Conservation (phyloP, 164 flowering plant genomes). For the Nymphaea thermarum region DNA sequence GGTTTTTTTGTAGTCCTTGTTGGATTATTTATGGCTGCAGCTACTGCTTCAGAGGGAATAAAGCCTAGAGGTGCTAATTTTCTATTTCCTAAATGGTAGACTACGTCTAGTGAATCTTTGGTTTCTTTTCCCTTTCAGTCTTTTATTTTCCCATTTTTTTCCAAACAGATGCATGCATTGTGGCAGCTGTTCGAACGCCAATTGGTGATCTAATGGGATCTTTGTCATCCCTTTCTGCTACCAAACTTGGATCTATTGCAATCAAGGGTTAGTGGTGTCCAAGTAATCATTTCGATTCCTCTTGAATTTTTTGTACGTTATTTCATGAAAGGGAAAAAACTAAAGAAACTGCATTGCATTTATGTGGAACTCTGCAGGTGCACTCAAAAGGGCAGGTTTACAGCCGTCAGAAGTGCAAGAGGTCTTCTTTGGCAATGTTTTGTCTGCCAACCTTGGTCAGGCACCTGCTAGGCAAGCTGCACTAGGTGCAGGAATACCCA, state of each 20-base stretch:
- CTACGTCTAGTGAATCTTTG: too few relatives aligned
- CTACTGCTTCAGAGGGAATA: too few relatives aligned
- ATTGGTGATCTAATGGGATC: constrained; percentile 92
- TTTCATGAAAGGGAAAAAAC: too few relatives aligned
- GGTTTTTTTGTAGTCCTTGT: too few relatives aligned
- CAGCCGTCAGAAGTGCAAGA: constrained; percentile 86
- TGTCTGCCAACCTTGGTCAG: constrained; percentile 93
- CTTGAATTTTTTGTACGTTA: too few relatives aligned
- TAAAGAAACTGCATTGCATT: background rate
- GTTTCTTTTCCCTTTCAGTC: too few relatives aligned
- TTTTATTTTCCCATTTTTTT: too few relatives aligned
- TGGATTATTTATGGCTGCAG: too few relatives aligned
- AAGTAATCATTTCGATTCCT: too few relatives aligned
- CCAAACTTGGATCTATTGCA: constrained; percentile 82
- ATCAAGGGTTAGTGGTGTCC: constrained; percentile 38
- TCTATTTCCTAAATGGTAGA: too few relatives aligned
- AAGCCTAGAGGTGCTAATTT: too few relatives aligned
- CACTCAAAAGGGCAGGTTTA: constrained; percentile 72
- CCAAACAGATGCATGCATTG: constrained; percentile 80
- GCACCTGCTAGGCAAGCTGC: constrained; percentile 99
- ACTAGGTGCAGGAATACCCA: constrained; percentile 82
- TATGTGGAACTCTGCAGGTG: constrained; percentile 29
- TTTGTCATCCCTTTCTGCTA: constrained; percentile 74
- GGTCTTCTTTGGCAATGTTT: constrained; percentile 93
- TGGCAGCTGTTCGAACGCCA: constrained; percentile 94